A percentile compares a stretch with the other conserved stretches of the same genome.
phyloP scores from a whole-genome alignment of 2,329 filamentous ascomycete species.

The Acrocalymma vagum region DNA sequence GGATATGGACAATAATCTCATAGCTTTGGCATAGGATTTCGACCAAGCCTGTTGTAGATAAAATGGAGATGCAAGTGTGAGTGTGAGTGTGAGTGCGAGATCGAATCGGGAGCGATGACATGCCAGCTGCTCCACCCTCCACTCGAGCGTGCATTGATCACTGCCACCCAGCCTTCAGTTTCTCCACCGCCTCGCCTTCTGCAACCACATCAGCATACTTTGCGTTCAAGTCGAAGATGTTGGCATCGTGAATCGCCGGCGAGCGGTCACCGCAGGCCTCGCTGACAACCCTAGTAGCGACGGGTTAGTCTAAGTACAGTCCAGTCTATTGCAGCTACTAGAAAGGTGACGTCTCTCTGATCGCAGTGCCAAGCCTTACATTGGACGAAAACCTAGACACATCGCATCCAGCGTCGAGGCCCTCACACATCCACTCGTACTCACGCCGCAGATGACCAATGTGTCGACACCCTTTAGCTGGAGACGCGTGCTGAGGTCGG shows the following conservation, averaged over 20 bases:
- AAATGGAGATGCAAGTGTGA: no score
- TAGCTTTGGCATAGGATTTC: no score
- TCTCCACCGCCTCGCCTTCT: constrained; percentile 52
- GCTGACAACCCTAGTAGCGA: constrained; percentile 47
- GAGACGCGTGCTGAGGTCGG: constrained; percentile 52
- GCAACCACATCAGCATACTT: constrained; percentile 58
- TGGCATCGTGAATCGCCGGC: constrained; percentile 54
- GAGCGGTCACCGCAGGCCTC: constrained; percentile 57
- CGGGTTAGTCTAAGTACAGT: constrained; percentile 16
- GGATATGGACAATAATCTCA: no score
- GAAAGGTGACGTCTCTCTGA: constrained; percentile 5
- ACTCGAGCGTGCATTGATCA: no score
- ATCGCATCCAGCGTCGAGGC: constrained; percentile 56
- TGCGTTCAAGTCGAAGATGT: constrained; percentile 56
- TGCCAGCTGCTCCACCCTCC: no score
- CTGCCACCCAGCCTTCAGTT: constrained; percentile 48
- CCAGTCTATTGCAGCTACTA: no score
- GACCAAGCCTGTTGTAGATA: no score
- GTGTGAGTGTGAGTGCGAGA: no score
- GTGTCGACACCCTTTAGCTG: constrained; percentile 52
- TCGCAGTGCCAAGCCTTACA: constrained; percentile 40
- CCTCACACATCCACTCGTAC: constrained; percentile 58
- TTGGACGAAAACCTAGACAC: constrained; percentile 54
- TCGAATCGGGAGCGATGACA: no score
- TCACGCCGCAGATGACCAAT: constrained; percentile 57